phyloP scores from a whole-genome alignment of 352 stramenopile genomes.

The Pythium utonaiense region DNA sequence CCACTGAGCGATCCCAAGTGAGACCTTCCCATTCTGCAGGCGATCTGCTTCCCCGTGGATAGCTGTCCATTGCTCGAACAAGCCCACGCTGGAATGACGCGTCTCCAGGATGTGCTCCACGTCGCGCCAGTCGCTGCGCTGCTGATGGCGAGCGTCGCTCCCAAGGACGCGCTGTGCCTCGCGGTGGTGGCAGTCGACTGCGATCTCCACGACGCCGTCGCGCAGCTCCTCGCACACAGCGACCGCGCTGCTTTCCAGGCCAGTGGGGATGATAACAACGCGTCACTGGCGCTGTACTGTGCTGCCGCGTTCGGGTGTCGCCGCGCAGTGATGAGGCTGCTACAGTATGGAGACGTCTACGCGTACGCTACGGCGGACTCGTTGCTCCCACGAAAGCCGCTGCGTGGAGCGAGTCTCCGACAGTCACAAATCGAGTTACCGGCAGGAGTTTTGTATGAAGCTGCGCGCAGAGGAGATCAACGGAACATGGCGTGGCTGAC shows the following conservation, averaged over 20 bases:
- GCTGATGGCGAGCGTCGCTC: conserved; percentile 2
- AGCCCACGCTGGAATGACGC: neutral
- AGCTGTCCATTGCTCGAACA: neutral
- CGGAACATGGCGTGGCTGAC: conserved; percentile 20
- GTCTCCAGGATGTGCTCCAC: conserved; percentile 13
- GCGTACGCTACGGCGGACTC: neutral
- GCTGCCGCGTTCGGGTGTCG: conserved; percentile 13
- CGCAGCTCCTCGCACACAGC: neutral
- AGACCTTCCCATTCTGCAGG: neutral
- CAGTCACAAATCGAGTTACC: neutral
- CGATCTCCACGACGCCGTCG: conserved; percentile 5
- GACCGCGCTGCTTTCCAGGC: neutral
- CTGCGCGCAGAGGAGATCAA: conserved; percentile 13
- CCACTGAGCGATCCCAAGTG: no score
- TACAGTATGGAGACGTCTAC: neutral
- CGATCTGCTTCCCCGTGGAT: neutral
- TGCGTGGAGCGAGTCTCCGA: neutral
- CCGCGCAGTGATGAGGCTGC: conserved; percentile 1
- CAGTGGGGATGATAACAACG: neutral
- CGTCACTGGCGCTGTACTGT: neutral
- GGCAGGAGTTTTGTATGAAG: conserved; percentile 8
- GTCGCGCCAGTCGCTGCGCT: conserved; percentile 4
- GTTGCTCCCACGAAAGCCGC: neutral
- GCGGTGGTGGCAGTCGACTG: conserved; percentile 6
- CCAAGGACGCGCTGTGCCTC: conserved; percentile 1